phyloP scores from a whole-genome alignment of 2,329 filamentous ascomycete species.

The Pleomassaria siparia region DNA sequence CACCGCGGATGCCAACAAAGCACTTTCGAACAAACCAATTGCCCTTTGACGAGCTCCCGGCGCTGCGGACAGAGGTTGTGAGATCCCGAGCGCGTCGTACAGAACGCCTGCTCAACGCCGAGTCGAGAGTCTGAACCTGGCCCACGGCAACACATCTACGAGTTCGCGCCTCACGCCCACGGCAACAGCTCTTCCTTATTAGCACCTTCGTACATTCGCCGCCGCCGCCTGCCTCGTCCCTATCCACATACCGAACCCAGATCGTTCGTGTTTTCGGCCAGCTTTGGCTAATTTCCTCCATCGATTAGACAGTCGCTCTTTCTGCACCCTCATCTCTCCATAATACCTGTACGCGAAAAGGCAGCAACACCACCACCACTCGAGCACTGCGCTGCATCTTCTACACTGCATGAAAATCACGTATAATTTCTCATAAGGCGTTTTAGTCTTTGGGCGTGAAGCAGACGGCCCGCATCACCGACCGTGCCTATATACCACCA shows the following conservation, averaged over 20 bases:
- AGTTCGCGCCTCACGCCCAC: background rate
- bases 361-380: background rate
- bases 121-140: background rate
- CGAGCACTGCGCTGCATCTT: background rate
- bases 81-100: constrained; percentile 1
- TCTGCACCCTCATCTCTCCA: background rate
- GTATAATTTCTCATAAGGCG: background rate
- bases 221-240: background rate
- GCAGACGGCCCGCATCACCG: background rate
- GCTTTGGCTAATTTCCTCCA: constrained; percentile 6
- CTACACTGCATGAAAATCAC: background rate
- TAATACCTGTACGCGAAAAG: background rate
- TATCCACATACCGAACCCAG: too few relatives aligned
- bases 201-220: background rate
- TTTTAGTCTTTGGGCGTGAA: constrained; percentile 1
- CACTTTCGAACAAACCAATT: background rate
- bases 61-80: background rate
- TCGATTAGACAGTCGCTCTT: background rate
- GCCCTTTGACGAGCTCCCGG: background rate
- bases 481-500: background rate
- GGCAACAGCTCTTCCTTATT: background rate
- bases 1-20: background rate
- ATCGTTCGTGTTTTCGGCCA: background rate
- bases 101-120: background rate
- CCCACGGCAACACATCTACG: background rate